These are phyloP conservation scores for Zarea fungicola DNA, from an alignment of 2,329 filamentous ascomycete genomes.

Conservation along the genomic window DNA sequence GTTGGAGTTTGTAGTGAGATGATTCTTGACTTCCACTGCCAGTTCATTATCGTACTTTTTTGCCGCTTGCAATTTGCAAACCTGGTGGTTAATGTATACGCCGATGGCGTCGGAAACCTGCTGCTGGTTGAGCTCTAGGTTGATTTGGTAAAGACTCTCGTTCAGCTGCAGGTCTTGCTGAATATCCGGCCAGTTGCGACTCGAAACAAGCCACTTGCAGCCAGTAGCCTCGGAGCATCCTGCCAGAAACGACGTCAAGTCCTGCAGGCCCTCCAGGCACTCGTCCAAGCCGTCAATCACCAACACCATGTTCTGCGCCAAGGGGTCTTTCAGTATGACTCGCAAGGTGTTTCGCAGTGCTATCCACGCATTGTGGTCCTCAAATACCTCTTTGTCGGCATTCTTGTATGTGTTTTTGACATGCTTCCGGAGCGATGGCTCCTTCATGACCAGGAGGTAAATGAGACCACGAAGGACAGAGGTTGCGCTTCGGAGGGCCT, in stretches of 20 bases:
- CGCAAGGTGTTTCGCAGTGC: slow-evolving; percentile 30
- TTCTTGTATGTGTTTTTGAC: slow-evolving; percentile 23
- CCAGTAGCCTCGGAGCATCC: too few species aligned
- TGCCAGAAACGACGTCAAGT: too few species aligned
- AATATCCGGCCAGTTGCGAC: slow-evolving; percentile 32
- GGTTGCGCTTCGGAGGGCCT: slow-evolving; percentile 32
- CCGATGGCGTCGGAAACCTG: slow-evolving; percentile 31
- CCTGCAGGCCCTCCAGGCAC: slow-evolving; percentile 32
- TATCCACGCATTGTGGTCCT: slow-evolving; percentile 32
- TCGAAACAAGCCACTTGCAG: slow-evolving; percentile 40
- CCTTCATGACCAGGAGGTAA: slow-evolving; percentile 30
- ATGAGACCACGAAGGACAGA: slow-evolving; percentile 39
- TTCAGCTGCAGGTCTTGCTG: slow-evolving; percentile 22
- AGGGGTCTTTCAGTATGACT: slow-evolving; percentile 33
- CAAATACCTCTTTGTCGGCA: slow-evolving; percentile 28
- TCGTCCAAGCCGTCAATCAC: slow-evolving; percentile 46
- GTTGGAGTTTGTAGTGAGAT: slow-evolving; percentile 27
- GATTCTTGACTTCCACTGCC: slow-evolving; percentile 3
- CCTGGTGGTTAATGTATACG: slow-evolving; percentile 32
- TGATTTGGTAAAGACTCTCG: slow-evolving; percentile 22
- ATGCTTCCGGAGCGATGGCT: slow-evolving; percentile 22
- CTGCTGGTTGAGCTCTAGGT: slow-evolving; percentile 33
- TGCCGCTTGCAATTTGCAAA: slow-evolving; percentile 21
- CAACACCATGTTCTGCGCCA: slow-evolving; percentile 24
- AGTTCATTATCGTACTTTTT: slow-evolving; percentile 15